These are phyloP conservation scores for Rhamnella rubrinervis DNA, from an alignment of 331 rosid genomes.

Conservation along the genomic window DNA sequence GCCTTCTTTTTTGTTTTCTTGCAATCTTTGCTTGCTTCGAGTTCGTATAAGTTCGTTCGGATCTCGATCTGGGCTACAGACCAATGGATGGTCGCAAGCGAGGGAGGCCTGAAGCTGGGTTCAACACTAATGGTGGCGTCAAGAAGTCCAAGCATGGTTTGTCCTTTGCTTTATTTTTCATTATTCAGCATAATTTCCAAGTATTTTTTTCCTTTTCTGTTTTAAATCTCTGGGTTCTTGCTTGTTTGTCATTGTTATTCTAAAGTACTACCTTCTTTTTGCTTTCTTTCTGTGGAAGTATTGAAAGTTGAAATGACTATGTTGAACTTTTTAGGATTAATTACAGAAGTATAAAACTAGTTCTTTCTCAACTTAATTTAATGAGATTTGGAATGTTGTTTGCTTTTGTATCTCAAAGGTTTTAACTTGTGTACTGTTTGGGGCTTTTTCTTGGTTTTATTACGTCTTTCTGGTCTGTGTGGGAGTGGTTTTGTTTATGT, in stretches of 20 bases:
- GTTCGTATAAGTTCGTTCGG: constrained; percentile 25
- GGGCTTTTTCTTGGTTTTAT: background rate
- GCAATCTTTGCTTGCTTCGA: constrained; percentile 4
- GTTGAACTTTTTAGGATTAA: too few relatives aligned
- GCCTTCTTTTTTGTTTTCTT: background rate
- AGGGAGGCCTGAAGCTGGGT: constrained; percentile 59
- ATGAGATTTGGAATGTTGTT: background rate
- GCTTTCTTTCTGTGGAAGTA: constrained; percentile 10
- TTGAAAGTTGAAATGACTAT: background rate
- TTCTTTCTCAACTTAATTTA: background rate
- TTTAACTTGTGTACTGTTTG: background rate
- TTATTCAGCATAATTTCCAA: background rate
- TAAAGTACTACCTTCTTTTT: background rate
- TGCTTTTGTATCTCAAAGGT: background rate
- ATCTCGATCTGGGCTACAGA: constrained; percentile 45
- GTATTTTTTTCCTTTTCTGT: background rate
- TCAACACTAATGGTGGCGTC: constrained; percentile 61
- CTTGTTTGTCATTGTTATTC: background rate
- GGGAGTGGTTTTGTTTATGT: too few relatives aligned
- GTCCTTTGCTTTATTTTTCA: constrained; percentile 7
- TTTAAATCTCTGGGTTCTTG: background rate
- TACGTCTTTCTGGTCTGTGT: too few relatives aligned
- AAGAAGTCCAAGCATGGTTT: constrained; percentile 84
- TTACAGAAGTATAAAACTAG: too few relatives aligned
- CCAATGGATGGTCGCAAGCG: constrained; percentile 83